Percentiles rank a stretch among this genome's conserved stretches.
Evolutionary conservation across 2,329 filamentous ascomycete species (phyloP).

Genomic region (Aspergillus brasiliensis): DNA sequence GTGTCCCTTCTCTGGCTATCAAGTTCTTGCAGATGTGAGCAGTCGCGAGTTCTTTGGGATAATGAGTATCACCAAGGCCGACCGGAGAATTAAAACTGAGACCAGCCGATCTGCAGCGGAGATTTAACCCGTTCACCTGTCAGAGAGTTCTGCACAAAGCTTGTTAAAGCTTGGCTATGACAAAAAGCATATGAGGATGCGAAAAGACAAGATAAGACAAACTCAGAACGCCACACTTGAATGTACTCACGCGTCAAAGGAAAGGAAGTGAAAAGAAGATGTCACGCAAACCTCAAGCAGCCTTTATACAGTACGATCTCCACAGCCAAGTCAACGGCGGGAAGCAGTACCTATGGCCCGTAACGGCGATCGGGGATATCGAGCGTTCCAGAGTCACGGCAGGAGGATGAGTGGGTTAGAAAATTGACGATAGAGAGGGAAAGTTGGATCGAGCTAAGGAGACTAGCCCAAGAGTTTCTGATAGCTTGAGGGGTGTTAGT

Average conservation of each 20-base stretch:
- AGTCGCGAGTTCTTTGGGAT: not conserved
- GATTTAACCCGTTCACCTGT: not conserved
- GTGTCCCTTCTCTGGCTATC: not conserved
- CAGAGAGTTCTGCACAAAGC: not conserved
- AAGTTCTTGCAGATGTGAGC: not conserved
- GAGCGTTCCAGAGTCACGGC: not conserved
- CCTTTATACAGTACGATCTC: not conserved
- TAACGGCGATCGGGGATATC: not conserved
- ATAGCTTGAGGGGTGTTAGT: not conserved
- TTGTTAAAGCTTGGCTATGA: not conserved
- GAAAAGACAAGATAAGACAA: not conserved
- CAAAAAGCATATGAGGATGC: too few species aligned
- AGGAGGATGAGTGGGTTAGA: not conserved
- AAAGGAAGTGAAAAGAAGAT: too few species aligned
- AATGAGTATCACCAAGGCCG: not conserved
- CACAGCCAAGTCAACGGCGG: not conserved
- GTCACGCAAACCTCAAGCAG: not conserved
- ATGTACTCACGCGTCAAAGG: not conserved
- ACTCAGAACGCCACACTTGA: not conserved
- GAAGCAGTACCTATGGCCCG: not conserved
- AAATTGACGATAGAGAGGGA: not conserved
- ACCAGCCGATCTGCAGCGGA: not conserved
- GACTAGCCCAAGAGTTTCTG: not conserved
- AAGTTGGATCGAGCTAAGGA: not conserved
- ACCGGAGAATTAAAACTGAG: not conserved